A percentile compares a stretch with the other conserved stretches of the same genome.
Conservation (phyloP, 148 eudicot genomes). For the Arctostaphylos glauca region DNA sequence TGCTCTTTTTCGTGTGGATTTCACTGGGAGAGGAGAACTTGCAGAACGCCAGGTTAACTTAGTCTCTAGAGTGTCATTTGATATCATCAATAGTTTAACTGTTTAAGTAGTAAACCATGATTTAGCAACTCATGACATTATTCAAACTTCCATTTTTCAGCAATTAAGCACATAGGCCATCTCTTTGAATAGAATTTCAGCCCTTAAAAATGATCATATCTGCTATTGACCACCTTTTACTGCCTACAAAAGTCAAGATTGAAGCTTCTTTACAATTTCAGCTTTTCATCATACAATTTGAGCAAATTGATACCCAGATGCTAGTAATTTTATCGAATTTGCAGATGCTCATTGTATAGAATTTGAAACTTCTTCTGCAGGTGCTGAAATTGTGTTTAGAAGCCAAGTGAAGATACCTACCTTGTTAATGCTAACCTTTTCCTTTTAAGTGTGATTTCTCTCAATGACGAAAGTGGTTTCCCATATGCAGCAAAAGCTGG, state of each 20-base stretch:
- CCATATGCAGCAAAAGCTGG: conserved; percentile 80
- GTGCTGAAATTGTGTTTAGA: neutral
- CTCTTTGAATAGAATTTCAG: neutral
- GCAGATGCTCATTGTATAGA: neutral
- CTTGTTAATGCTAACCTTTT: neutral
- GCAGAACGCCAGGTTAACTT: conserved; percentile 88
- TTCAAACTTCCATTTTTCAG: neutral
- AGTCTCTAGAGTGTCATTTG: neutral
- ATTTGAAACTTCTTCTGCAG: neutral
- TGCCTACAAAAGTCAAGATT: neutral
- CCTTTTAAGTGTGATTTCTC: neutral
- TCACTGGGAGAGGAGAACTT: conserved; percentile 95
- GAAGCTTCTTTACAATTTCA: neutral
- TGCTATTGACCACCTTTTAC: neutral
- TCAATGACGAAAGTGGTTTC: conserved; percentile 8
- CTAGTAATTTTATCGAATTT: neutral
- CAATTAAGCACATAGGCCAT: neutral
- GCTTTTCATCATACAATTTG: neutral
- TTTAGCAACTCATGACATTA: neutral
- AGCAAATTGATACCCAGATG: too few species aligned
- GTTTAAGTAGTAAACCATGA: neutral
- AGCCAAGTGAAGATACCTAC: neutral
- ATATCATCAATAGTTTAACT: neutral
- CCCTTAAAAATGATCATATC: neutral
- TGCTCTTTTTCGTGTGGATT: conserved; percentile 94